Evolutionary conservation across 371 early-diverging fungal species (phyloP).

Genomic region (Amoeboaphelidium protococcarum): DNA sequence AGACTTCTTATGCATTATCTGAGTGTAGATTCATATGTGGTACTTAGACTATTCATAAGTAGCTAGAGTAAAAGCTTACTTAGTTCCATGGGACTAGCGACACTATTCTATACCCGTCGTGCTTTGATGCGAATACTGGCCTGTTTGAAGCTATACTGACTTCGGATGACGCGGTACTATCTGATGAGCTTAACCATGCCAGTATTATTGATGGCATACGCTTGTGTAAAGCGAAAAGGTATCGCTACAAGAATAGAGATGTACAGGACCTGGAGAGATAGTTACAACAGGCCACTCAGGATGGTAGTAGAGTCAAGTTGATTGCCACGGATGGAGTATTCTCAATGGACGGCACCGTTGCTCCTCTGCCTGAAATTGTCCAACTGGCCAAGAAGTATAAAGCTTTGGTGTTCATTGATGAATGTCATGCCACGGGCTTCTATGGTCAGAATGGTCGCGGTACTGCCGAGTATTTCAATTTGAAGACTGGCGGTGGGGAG

Average conservation of each 20-base stretch:
- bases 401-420: conserved; percentile 29
- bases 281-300: conserved; percentile 16
- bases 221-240: conserved; percentile 27
- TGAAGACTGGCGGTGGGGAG: too few relatives aligned
- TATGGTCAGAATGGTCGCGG: conserved; percentile 26
- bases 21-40: conserved; percentile 37
- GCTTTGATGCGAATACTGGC: conserved; percentile 35
- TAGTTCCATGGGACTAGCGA: conserved; percentile 24
- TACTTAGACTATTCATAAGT: conserved; percentile 31
- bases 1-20: too few relatives aligned
- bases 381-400: conserved; percentile 28
- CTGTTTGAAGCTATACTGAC: conserved; percentile 28
- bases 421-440: conserved; percentile 33
- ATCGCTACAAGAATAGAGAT: conserved; percentile 26
- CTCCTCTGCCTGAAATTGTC: conserved; percentile 25
- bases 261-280: conserved; percentile 22
- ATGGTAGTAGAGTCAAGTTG: conserved; percentile 20
- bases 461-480: conserved; percentile 22
- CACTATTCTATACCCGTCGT: conserved; percentile 29
- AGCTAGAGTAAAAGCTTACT: conserved; percentile 22
- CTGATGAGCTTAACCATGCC: conserved; percentile 30
- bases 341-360: conserved; percentile 32
- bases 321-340: conserved; percentile 24
- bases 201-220: conserved; percentile 34
- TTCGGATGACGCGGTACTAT: conserved; percentile 28